These are phyloP conservation scores for Pulveroboletus sp. DNA, from an alignment of 768 basidiomycete species.

Conservation along the genomic window DNA sequence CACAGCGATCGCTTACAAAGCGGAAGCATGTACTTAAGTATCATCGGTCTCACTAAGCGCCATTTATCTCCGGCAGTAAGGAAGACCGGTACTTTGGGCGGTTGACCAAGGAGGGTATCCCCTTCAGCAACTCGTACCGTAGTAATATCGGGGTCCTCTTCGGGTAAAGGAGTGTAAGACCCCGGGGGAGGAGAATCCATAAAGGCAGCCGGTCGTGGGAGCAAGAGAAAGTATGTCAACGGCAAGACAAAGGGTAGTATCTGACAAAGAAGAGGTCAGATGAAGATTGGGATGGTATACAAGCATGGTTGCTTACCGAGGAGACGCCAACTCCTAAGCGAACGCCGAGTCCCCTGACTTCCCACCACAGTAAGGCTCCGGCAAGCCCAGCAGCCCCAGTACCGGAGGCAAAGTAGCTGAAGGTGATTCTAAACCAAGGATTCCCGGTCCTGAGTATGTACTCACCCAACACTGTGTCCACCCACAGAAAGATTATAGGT, in stretches of 20 bases:
- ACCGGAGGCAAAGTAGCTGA: slow-evolving; percentile 86
- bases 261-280: slow-evolving; percentile 34
- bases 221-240: slow-evolving; percentile 67
- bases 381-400: slow-evolving; percentile 93
- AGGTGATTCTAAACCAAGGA: not conserved
- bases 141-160: slow-evolving; percentile 24
- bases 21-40: slow-evolving; percentile 87
- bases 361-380: slow-evolving; percentile 95
- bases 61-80: slow-evolving; percentile 75
- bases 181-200: slow-evolving; percentile 35
- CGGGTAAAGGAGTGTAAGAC: slow-evolving; percentile 36
- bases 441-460: not conserved
- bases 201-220: slow-evolving; percentile 59
- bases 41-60: slow-evolving; percentile 71
- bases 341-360: slow-evolving; percentile 81
- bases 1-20: slow-evolving; percentile 54
- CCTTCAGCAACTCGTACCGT: slow-evolving; percentile 24
- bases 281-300: slow-evolving; percentile 1
- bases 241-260: slow-evolving; percentile 80
- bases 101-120: slow-evolving; percentile 23
- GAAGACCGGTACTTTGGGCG: slow-evolving; percentile 43
- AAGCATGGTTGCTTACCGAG: slow-evolving; percentile 46
- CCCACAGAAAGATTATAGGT: slow-evolving; percentile 69
- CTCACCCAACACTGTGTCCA: slow-evolving; percentile 78
- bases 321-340: slow-evolving; percentile 78